Base-by-base conservation (phyloP, 345 rosid genomes). In the Populus simonii region DNA sequence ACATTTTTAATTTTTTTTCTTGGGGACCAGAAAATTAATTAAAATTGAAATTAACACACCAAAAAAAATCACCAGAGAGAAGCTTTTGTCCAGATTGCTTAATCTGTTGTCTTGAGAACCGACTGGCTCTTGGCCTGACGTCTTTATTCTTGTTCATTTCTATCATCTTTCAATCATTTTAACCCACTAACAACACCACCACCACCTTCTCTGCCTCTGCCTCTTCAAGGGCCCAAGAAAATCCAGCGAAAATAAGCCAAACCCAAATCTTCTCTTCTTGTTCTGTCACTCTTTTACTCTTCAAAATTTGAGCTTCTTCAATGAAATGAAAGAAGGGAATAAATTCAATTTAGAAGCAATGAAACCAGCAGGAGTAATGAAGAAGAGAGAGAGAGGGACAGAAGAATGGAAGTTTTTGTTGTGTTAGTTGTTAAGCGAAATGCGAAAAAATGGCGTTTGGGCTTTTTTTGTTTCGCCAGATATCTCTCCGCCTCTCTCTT, bases 101-200 rank as follows among this genome's bases (percentile, higher is more conserved):
- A 79, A 79, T 78, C 71, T 85, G 88, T 77, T 59, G 65, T 59
- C 87, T 86, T 47, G 89, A 80, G 73, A 86, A 80, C 87, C 90
- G 89, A 85, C 84, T 84, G 74, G 84, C 81, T 87, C 87, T 90
- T 72, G 83, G 91, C 86, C 85, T 88, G 90, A 81, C 76, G 87
- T 90, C 92, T 73, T 84, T 80, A 81, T 80, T 78, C 85, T 80
- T 91, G 89, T 92, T 91, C 90, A 88, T 92, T 79, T 86, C 88
- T 75, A 66, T 68, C 80, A 78, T 73, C 71, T 74, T 53, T n/a
- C 5, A 23, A 59, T 23, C 65, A 59, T 23, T 59, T 59, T 59
- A 59, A 59, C 65, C 11, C 65, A 59, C 2, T 1, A 59, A 10
- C 29, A 59, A 4, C 63, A 10, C 9, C 61, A 8, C 3, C 59